Conservation (phyloP, 495 filamentous ascomycete genomes). For the Talaromyces trachyspermus region DNA sequence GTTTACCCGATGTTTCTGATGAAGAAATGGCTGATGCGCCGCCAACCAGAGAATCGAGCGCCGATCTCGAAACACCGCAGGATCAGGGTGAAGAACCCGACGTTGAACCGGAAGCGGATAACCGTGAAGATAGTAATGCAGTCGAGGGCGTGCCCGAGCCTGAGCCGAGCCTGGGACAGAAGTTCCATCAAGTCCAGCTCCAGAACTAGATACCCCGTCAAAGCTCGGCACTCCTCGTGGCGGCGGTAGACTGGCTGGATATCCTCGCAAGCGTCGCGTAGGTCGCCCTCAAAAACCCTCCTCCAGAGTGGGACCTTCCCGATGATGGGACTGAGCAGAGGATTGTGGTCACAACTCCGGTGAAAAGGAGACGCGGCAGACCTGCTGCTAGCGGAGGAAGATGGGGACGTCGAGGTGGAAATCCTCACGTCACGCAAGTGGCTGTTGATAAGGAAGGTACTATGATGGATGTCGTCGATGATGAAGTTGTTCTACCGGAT, state of each 20-base stretch:
- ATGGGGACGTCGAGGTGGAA: slow-evolving; percentile 58
- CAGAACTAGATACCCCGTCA: slow-evolving; percentile 30
- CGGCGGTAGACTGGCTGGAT: slow-evolving; percentile 36
- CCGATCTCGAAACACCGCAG: slow-evolving; percentile 23
- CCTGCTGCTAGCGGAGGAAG: slow-evolving; percentile 61
- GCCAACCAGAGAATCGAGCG: slow-evolving; percentile 30
- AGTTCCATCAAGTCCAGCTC: slow-evolving; percentile 28
- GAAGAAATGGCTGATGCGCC: slow-evolving; percentile 41
- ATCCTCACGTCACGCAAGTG: slow-evolving; percentile 69
- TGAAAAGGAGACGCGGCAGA: slow-evolving; percentile 60
- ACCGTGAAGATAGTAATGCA: slow-evolving; percentile 9
- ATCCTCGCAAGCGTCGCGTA: slow-evolving; percentile 69
- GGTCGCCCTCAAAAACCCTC: slow-evolving; percentile 82
- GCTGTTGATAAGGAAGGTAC: slow-evolving; percentile 93
- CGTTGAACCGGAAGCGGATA: slow-evolving; percentile 14
- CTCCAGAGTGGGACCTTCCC: slow-evolving; percentile 63
- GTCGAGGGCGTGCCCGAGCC: slow-evolving; percentile 23
- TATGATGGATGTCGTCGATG: slow-evolving; percentile 80
- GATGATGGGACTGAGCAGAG: slow-evolving; percentile 49
- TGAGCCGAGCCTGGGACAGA: slow-evolving; percentile 17
- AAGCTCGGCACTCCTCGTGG: slow-evolving; percentile 24
- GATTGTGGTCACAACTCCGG: slow-evolving; percentile 49
- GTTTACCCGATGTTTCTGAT: slow-evolving; percentile 38
- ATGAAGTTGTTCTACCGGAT: slow-evolving; percentile 82
- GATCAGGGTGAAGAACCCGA: slow-evolving; percentile 20